These are phyloP conservation scores for Apiospora rasikravindrae DNA, from an alignment of 2,329 filamentous ascomycete species.

Conservation along the genomic window DNA sequence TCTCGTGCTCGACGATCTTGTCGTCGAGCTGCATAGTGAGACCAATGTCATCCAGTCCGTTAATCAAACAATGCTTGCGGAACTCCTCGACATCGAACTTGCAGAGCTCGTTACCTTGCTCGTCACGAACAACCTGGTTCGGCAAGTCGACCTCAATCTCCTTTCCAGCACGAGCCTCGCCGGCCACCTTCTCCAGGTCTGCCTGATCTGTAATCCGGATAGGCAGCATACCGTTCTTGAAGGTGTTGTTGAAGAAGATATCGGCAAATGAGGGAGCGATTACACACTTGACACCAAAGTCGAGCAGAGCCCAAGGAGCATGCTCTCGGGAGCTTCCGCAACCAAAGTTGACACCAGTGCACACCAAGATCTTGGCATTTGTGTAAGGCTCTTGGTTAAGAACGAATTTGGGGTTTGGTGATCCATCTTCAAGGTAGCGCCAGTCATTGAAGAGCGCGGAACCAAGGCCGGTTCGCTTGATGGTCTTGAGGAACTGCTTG, in stretches of 20 bases:
- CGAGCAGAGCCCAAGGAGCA: constrained; percentile 94
- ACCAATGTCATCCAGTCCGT: constrained; percentile 94
- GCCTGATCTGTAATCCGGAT: constrained; percentile 73
- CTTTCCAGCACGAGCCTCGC: constrained; percentile 76
- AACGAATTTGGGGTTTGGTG: constrained; percentile 80
- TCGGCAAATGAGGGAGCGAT: constrained; percentile 83
- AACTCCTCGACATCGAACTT: constrained; percentile 90
- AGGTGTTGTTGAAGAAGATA: constrained; percentile 99
- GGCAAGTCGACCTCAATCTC: constrained; percentile 91
- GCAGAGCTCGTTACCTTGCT: constrained; percentile 74
- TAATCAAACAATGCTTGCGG: constrained; percentile 90
- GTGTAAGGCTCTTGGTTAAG: constrained; percentile 91
- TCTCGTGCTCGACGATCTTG: constrained; percentile 85
- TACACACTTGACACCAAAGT: constrained; percentile 94
- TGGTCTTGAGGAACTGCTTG: constrained; percentile 99
- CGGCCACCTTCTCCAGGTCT: constrained; percentile 72
- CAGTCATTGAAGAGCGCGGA: constrained; percentile 85
- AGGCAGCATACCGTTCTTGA: constrained; percentile 99
- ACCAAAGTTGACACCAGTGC: constrained; percentile 92
- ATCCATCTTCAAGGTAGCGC: constrained; percentile 76
- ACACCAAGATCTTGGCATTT: constrained; percentile 84
- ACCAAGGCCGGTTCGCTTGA: constrained; percentile 95
- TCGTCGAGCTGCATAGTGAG: constrained; percentile 91
- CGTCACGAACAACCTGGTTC: constrained; percentile 81
- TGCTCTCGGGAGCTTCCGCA: constrained; percentile 94